Conservation (phyloP, 768 basidiomycete genomes). For the Suillus clintonianus region DNA sequence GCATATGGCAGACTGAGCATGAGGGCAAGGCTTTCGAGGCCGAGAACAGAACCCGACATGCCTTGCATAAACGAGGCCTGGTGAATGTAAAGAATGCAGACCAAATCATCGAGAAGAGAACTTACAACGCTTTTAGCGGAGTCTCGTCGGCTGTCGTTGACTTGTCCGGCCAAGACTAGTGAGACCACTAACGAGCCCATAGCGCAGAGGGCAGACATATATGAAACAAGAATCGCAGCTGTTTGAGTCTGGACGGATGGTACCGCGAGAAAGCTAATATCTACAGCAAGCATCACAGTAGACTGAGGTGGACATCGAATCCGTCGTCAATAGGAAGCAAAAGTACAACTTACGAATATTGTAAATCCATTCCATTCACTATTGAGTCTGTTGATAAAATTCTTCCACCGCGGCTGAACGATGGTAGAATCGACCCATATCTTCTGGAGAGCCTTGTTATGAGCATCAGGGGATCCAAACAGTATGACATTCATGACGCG, state of each 20-base stretch:
- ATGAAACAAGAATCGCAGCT: neutral
- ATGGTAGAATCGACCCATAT: constrained; percentile 48
- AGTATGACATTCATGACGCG: constrained; percentile 37
- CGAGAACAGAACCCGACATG: constrained; percentile 5
- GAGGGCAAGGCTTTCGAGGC: constrained; percentile 29
- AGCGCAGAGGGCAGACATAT: constrained; percentile 2
- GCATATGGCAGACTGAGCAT: constrained; percentile 35
- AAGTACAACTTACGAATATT: constrained; percentile 41
- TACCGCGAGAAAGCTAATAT: constrained; percentile 10
- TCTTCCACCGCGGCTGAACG: constrained; percentile 38
- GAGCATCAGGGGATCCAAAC: constrained; percentile 47
- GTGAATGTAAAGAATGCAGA: neutral
- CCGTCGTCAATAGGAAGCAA: neutral
- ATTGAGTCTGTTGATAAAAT: constrained; percentile 43
- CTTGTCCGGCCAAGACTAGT: constrained; percentile 37
- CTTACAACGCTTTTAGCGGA: constrained; percentile 7
- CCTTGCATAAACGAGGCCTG: constrained; percentile 7
- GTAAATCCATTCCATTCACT: constrained; percentile 51
- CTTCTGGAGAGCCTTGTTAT: constrained; percentile 40
- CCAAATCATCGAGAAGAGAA: neutral
- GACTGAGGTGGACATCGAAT: neutral
- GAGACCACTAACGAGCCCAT: constrained; percentile 16
- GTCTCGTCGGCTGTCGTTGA: constrained; percentile 19
- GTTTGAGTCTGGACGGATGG: constrained; percentile 28
- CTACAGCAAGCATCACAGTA: constrained; percentile 14